phyloP scores from a whole-genome alignment of 2,329 filamentous ascomycete species.

The Penicillium sp. region DNA sequence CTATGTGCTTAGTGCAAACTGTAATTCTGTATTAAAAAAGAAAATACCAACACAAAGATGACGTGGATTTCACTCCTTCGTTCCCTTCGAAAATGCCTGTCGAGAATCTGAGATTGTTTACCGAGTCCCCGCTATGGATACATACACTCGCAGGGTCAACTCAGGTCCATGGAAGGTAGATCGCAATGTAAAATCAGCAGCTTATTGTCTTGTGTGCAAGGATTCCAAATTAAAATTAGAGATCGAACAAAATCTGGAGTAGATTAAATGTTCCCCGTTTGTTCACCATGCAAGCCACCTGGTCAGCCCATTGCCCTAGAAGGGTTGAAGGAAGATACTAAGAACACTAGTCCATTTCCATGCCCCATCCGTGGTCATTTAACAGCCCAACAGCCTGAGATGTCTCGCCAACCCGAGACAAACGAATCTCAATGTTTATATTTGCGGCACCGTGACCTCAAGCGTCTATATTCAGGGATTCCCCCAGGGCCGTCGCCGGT shows the following conservation, averaged over 20 bases:
- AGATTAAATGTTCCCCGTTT: not conserved
- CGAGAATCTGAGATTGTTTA: not conserved
- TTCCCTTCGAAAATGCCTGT: not conserved
- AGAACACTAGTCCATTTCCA: not conserved
- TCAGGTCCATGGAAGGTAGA: not conserved
- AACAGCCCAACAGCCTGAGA: not conserved
- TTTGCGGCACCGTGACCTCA: not conserved
- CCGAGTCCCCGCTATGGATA: not conserved
- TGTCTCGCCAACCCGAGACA: not conserved
- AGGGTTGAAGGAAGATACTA: not conserved
- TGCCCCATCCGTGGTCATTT: not conserved
- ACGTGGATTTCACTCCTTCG: not conserved
- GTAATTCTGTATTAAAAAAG: not conserved
- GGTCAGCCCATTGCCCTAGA: not conserved
- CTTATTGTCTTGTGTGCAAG: too few relatives aligned
- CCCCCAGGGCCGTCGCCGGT: not conserved
- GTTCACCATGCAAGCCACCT: not conserved
- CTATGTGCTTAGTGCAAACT: too few relatives aligned
- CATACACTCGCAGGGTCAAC: not conserved
- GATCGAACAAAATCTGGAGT: not conserved
- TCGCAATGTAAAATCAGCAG: not conserved
- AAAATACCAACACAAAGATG: not conserved
- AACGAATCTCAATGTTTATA: not conserved
- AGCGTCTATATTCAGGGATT: not conserved
- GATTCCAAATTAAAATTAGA: not conserved